Conservation (phyloP, 2,329 filamentous ascomycete species). For the Thermothelomyces thermophilus region DNA sequence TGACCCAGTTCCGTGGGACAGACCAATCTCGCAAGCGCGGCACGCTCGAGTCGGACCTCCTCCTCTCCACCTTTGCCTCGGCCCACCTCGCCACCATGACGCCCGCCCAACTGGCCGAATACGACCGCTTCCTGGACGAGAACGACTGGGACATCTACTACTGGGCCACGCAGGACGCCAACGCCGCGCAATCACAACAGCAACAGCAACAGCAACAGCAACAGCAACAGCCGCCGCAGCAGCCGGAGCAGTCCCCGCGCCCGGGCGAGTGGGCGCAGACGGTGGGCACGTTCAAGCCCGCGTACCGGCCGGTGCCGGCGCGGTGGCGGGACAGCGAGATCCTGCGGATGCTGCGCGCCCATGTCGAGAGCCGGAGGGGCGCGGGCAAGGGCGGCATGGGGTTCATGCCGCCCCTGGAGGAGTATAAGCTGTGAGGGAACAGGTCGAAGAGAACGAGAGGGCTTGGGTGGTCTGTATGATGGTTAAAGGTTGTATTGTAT, state of each 20-base stretch:
- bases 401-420: slow-evolving; percentile 15
- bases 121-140: slow-evolving; percentile 91
- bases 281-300: slow-evolving; percentile 85
- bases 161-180: slow-evolving; percentile 77
- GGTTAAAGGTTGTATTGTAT: no score
- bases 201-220: neutral
- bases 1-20: slow-evolving; percentile 33
- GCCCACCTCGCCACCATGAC: slow-evolving; percentile 70
- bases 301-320: slow-evolving; percentile 80
- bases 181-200: neutral
- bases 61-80: slow-evolving; percentile 92
- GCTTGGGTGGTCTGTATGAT: no score
- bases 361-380: slow-evolving; percentile 59
- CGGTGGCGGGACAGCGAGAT: slow-evolving; percentile 83
- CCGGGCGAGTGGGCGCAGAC: slow-evolving; percentile 95
- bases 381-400: slow-evolving; percentile 12
- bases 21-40: slow-evolving; percentile 97
- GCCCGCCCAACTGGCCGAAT: slow-evolving; percentile 66
- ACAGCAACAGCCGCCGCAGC: slow-evolving; percentile 15
- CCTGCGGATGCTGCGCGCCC: slow-evolving; percentile 65
- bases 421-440: slow-evolving; percentile 8
- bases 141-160: slow-evolving; percentile 99
- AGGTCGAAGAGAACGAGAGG: neutral
- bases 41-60: slow-evolving; percentile 89
- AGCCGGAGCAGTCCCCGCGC: slow-evolving; percentile 25